Percentiles rank a stretch among this genome's conserved stretches.
Conservation (phyloP, 2,329 filamentous ascomycete genomes). For the Diaporthe sp. region DNA sequence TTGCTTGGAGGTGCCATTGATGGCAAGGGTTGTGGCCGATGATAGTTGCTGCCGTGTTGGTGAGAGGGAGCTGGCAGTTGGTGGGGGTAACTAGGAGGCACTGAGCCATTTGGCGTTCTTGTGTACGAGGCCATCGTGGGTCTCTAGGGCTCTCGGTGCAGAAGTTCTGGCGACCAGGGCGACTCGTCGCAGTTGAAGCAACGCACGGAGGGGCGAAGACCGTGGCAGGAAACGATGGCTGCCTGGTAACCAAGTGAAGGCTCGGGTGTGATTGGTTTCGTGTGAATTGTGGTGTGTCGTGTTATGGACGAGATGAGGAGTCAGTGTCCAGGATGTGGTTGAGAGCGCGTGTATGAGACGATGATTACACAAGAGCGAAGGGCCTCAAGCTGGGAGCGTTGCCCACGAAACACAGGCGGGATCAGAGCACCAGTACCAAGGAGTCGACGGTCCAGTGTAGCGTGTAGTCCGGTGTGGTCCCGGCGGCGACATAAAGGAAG, state of each 20-base stretch:
- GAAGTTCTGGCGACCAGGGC: background rate
- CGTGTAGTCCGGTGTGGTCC: background rate
- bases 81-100: conserved; percentile 33
- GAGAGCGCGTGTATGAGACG: background rate
- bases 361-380: conserved; percentile 15
- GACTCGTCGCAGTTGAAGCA: background rate
- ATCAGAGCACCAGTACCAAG: background rate
- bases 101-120: conserved; percentile 32
- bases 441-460: background rate
- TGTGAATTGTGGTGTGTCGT: background rate
- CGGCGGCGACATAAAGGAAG: conserved; percentile 18
- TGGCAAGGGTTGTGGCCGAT: conserved; percentile 28
- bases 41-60: conserved; percentile 29
- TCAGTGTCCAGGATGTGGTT: background rate
- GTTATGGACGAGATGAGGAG: conserved; percentile 5
- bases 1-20: conserved; percentile 34
- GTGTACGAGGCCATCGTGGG: conserved; percentile 33
- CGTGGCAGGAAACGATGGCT: background rate
- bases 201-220: background rate
- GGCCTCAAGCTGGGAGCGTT: background rate
- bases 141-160: background rate
- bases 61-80: conserved; percentile 32
- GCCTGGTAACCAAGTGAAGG: background rate
- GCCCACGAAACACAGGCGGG: background rate
- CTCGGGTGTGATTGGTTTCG: background rate